Evolutionary conservation across 805 yeast species (phyloP).

Genomic region (Saccharomycopsis babjevae): DNA sequence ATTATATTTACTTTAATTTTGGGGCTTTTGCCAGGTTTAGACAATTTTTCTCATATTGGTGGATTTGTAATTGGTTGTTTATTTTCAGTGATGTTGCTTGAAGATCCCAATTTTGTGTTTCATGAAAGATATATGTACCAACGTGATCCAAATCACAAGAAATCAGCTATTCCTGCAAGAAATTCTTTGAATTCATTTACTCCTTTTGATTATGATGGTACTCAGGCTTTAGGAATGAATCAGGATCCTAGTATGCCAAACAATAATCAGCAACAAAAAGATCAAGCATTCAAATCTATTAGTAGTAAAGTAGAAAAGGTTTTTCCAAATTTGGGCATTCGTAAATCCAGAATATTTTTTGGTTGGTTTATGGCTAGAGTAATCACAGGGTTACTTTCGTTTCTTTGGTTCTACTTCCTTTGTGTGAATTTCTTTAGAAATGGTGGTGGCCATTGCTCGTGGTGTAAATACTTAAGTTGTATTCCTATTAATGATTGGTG

Average conservation of each 20-base stretch:
- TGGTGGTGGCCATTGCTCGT: slow-evolving; percentile 44
- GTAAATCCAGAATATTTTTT: slow-evolving; percentile 33
- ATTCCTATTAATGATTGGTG: slow-evolving; percentile 68
- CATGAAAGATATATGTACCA: slow-evolving; percentile 18
- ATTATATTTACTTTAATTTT: slow-evolving; percentile 48
- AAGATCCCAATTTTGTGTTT: slow-evolving; percentile 43
- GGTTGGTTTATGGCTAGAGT: slow-evolving; percentile 45
- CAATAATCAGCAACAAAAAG: slow-evolving; percentile 20
- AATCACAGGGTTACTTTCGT: slow-evolving; percentile 33
- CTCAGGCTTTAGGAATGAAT: not conserved
- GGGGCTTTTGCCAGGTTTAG: slow-evolving; percentile 64
- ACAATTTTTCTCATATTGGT: slow-evolving; percentile 67
- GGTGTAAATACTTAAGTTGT: slow-evolving; percentile 71
- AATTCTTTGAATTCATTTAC: slow-evolving; percentile 17
- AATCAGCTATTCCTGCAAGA: slow-evolving; percentile 19
- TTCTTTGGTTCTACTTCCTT: slow-evolving; percentile 42
- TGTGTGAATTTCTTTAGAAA: slow-evolving; percentile 37
- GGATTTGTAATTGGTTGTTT: slow-evolving; percentile 58
- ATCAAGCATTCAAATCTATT: slow-evolving; percentile 12
- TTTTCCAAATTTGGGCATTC: slow-evolving; percentile 20
- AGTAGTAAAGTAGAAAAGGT: slow-evolving; percentile 19
- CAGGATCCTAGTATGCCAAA: not conserved
- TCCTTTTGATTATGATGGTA: slow-evolving; percentile 19
- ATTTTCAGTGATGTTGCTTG: slow-evolving; percentile 38
- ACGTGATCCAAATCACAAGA: slow-evolving; percentile 16